Evolutionary conservation across 441 rosid genomes (phyloP).

Genomic region (Brassica hybrid): DNA sequence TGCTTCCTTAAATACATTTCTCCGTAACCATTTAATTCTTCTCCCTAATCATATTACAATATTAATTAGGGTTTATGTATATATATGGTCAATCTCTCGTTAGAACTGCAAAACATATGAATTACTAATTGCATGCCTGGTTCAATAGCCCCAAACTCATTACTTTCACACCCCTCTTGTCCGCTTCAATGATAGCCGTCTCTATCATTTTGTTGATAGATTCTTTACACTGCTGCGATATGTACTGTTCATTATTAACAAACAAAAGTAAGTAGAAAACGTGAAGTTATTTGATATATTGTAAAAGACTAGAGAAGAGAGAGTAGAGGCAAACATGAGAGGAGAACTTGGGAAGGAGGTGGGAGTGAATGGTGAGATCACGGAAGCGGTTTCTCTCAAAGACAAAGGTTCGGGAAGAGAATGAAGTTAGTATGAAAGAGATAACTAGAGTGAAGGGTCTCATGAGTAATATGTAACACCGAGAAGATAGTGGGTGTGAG

Average conservation of each 20-base stretch:
- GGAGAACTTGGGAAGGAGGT: conserved; percentile 54
- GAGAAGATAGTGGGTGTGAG: conserved; percentile 51
- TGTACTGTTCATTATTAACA: conserved; percentile 40
- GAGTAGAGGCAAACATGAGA: conserved; percentile 24
- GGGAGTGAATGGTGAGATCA: conserved; percentile 54
- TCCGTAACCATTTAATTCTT: conserved; percentile 54
- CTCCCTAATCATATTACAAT: conserved; percentile 31
- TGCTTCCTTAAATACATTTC: conserved; percentile 52
- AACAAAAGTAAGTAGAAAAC: too few species aligned
- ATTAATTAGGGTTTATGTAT: neutral
- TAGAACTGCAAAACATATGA: neutral
- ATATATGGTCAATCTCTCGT: neutral
- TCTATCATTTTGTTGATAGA: conserved; percentile 55
- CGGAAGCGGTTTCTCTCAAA: conserved; percentile 50
- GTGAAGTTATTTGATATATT: neutral
- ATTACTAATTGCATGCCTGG: conserved; percentile 51
- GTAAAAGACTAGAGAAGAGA: neutral
- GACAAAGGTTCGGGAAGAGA: conserved; percentile 45
- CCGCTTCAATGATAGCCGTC: conserved; percentile 60
- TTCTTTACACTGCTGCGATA: conserved; percentile 34
- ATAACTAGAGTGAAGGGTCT: conserved; percentile 48
- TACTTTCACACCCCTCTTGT: conserved; percentile 54
- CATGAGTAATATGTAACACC: conserved; percentile 41
- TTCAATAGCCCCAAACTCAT: conserved; percentile 64
- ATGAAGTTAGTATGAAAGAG: conserved; percentile 39